A percentile compares a stretch with the other conserved stretches of the same genome.
Evolutionary conservation across 306 rosid genomes (phyloP).

Genomic region (Astragalus membranaceus): DNA sequence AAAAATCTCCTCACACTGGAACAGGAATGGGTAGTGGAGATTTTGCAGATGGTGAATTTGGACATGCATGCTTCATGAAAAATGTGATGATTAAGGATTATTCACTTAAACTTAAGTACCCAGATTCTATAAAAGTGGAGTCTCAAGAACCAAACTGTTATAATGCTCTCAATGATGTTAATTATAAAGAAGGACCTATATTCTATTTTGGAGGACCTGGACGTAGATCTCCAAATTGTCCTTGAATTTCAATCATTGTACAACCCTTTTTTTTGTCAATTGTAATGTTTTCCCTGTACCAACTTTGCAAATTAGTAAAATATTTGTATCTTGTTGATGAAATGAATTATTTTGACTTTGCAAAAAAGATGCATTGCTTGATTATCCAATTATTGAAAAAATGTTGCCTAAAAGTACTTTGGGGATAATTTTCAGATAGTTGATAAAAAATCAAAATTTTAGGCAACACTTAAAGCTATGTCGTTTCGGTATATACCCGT

Average conservation of each 20-base stretch:
- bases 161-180: slow-evolving; percentile 1
- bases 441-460: too few species aligned
- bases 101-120: slow-evolving; percentile 38
- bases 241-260: slow-evolving; percentile 1
- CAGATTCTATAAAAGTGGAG: not conserved
- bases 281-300: too few species aligned
- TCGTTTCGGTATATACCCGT: too few species aligned
- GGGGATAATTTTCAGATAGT: too few species aligned
- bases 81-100: slow-evolving; percentile 37
- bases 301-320: too few species aligned
- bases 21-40: slow-evolving; percentile 71
- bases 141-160: slow-evolving; percentile 41
- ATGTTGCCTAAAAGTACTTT: too few species aligned
- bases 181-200: slow-evolving; percentile 24
- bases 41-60: not conserved
- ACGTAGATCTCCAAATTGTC: slow-evolving; percentile 23
- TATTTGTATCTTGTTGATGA: too few species aligned
- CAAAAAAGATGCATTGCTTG: too few species aligned
- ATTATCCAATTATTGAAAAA: too few species aligned
- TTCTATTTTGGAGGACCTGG: slow-evolving; percentile 64
- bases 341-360: too few species aligned
- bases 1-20: slow-evolving; percentile 41
- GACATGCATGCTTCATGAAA: slow-evolving; percentile 28
- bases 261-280: too few species aligned
- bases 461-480: too few species aligned